phyloP scores from a whole-genome alignment of 192 early-diverging fungal genomes.

The Coemansia sp. region DNA sequence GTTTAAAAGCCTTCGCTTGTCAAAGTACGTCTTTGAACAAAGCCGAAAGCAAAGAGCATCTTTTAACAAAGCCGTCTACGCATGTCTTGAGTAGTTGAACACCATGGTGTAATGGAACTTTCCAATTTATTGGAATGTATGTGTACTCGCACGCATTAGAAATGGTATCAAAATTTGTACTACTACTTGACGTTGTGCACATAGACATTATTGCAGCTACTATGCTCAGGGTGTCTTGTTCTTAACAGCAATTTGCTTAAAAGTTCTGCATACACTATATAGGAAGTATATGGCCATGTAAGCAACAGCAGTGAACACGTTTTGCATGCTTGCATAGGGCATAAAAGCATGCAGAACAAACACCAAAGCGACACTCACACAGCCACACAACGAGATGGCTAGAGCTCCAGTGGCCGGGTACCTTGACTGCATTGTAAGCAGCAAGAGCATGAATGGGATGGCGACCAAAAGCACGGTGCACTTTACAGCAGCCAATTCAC shows the following conservation, averaged over 20 bases:
- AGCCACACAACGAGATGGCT: background rate
- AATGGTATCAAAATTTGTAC: background rate
- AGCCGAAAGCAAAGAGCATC: no score
- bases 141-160: background rate
- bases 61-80: no score
- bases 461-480: background rate
- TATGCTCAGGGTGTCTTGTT: background rate
- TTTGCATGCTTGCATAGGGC: constrained; percentile 1
- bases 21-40: background rate
- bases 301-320: background rate
- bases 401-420: background rate
- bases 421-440: background rate
- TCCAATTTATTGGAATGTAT: background rate
- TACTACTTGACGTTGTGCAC: background rate
- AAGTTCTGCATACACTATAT: background rate
- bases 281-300: background rate
- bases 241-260: background rate
- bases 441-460: background rate
- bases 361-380: background rate
- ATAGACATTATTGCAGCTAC: background rate
- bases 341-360: background rate
- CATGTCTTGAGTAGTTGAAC: background rate
- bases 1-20: no score
- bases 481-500: background rate
- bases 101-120: background rate